Percentiles rank a stretch among this genome's conserved stretches.
phyloP scores from a whole-genome alignment of 805 yeast genomes.

The Candida saitoana region DNA sequence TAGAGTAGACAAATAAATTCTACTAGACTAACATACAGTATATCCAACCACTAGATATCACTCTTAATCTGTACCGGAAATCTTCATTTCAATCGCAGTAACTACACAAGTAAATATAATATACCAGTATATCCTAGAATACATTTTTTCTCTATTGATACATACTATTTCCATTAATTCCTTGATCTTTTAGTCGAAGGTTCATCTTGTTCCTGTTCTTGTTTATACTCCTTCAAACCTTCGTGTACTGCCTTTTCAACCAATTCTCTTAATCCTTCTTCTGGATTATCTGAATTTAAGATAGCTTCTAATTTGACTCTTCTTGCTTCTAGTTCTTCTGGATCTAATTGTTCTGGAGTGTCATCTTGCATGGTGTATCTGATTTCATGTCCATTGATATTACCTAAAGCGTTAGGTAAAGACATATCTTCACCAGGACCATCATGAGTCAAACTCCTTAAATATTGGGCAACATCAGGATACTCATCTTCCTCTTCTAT shows the following conservation, averaged over 20 bases:
- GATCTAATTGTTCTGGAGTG: constrained; percentile 10
- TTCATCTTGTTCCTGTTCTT: constrained; percentile 16
- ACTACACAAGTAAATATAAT: too few relatives aligned
- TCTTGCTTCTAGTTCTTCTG: constrained; percentile 41
- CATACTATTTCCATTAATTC: too few relatives aligned
- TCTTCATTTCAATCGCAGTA: too few relatives aligned
- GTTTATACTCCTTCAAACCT: constrained; percentile 37
- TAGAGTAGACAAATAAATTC: too few relatives aligned
- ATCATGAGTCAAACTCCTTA: constrained; percentile 42
- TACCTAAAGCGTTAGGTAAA: constrained; percentile 36
- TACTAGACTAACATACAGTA: too few relatives aligned
- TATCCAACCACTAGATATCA: too few relatives aligned
- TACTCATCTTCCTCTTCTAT: constrained; percentile 81
- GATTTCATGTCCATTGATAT: constrained; percentile 46
- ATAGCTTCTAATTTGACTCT: constrained; percentile 65
- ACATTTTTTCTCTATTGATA: too few relatives aligned
- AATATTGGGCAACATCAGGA: constrained; percentile 69
- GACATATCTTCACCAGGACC: constrained; percentile 11
- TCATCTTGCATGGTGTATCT: constrained; percentile 49
- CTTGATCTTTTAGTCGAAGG: constrained; percentile 8
- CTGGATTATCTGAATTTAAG: constrained; percentile 75
- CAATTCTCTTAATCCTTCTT: constrained; percentile 66
- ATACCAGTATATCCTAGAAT: too few relatives aligned
- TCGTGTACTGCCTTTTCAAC: constrained; percentile 63
- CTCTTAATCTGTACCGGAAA: too few relatives aligned